These are phyloP conservation scores for Malus hybrid DNA, from an alignment of 331 rosid species.

Conservation along the genomic window DNA sequence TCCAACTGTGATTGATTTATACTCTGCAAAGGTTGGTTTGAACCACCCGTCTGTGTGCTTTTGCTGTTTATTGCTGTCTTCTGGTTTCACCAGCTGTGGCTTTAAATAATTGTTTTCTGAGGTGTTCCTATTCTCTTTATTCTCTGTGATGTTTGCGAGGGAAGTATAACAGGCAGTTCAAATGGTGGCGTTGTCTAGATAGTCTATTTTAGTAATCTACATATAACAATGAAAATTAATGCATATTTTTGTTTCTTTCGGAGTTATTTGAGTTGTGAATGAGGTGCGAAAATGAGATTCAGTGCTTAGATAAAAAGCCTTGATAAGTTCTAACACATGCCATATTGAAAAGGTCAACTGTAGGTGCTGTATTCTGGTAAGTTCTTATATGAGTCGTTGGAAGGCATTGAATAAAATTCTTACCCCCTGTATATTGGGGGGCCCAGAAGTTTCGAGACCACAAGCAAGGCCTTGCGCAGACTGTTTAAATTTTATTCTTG, in stretches of 20 bases:
- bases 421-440: not conserved
- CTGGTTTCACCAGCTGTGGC: not conserved
- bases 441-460: not conserved
- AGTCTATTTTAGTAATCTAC: not conserved
- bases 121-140: not conserved
- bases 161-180: not conserved
- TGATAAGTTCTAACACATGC: not conserved
- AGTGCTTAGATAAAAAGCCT: not conserved
- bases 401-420: not conserved
- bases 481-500: not conserved
- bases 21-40: constrained; percentile 74
- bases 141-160: not conserved
- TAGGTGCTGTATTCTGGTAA: not conserved
- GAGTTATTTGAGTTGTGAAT: not conserved
- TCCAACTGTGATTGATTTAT: constrained; percentile 94
- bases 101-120: not conserved
- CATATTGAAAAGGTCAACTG: not conserved
- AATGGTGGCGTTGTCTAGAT: not conserved
- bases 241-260: not conserved
- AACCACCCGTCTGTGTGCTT: not conserved
- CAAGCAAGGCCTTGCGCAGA: not conserved
- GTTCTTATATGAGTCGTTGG: not conserved
- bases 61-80: not conserved
- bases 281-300: not conserved
- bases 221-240: not conserved